Evolutionary conservation across 306 rosid species (phyloP), one percentile per base, ranked within the genome.

Genomic region (Quercus glauca): DNA sequence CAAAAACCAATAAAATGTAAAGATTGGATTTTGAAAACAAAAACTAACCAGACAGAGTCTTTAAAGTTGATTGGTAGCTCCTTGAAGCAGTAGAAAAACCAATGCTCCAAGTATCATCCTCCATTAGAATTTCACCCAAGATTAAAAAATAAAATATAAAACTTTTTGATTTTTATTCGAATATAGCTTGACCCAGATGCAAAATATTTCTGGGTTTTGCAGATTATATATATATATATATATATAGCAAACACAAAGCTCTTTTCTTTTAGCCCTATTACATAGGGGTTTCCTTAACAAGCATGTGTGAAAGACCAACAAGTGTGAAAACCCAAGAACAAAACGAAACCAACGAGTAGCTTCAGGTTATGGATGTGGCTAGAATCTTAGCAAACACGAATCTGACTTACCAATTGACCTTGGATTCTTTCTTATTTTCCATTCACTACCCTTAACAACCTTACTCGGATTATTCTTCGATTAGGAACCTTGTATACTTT

Each of bases 41-140:
- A 51, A 74, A 83, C 86, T 82, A 53, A 92, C 94, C 93, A 9
- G 88, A 75, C n/a, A 83, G 88, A 73, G 97, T 88, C 79, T 84
- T 87, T 7, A 72, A 81, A 73, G 58, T 82, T 15, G 89, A 83
- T 57, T 43, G 87, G 81, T 73, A 56, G 85, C 60, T 76, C 76
- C 78, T 83, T 21, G 89, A 83, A 76, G 91, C 37, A 78, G 85
- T 81, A 51, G 92, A 81, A 74, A 86, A 73, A 57, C 73, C 89
- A 70, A 81, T 83, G 79, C 74, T 78, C 82, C 81, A 80, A 78
- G 82, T 73, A 3, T 82, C 89, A 52, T 75, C 83, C 52, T 89
- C 94, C 97, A 92, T 92, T 26, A 88, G 64, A 57, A 73, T 78
- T 10, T 13, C 52, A 67, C 51, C 37, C 26, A 5, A 26, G 26